Conservation (phyloP, 108 stramenopile genomes). For the Chaetoceros muelleri region DNA sequence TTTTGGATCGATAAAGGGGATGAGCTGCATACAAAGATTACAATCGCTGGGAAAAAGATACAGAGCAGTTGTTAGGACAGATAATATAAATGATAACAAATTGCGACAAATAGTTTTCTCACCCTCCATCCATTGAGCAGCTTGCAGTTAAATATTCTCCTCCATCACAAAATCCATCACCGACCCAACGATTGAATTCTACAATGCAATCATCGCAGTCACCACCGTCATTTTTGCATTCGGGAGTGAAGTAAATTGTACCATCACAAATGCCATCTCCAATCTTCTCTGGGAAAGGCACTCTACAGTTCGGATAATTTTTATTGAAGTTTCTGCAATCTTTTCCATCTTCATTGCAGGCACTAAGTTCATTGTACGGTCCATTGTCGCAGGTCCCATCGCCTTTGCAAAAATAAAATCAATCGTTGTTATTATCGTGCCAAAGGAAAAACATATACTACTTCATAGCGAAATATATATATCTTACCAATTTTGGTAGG, state of each 20-base stretch:
- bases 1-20: neutral
- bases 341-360: neutral
- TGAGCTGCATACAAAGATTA: neutral
- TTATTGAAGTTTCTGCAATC: neutral
- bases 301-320: neutral
- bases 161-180: neutral
- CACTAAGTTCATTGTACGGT: neutral
- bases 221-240: slow-evolving; percentile 1
- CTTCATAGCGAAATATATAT: neutral
- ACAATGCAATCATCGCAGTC: no score
- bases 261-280: slow-evolving; percentile 1
- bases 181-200: neutral
- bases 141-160: neutral
- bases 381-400: neutral
- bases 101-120: no score
- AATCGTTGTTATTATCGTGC: no score
- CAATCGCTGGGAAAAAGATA: neutral
- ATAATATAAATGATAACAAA: neutral
- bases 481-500: neutral
- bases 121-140: no score
- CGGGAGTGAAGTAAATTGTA: neutral
- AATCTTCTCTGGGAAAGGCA: neutral
- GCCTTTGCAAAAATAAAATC: neutral
- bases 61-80: neutral
- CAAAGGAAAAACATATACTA: neutral